A percentile compares a stretch with the other conserved stretches of the same genome.
Conservation (phyloP, 1,139 yeast species). For the Blastobotrys apis region DNA sequence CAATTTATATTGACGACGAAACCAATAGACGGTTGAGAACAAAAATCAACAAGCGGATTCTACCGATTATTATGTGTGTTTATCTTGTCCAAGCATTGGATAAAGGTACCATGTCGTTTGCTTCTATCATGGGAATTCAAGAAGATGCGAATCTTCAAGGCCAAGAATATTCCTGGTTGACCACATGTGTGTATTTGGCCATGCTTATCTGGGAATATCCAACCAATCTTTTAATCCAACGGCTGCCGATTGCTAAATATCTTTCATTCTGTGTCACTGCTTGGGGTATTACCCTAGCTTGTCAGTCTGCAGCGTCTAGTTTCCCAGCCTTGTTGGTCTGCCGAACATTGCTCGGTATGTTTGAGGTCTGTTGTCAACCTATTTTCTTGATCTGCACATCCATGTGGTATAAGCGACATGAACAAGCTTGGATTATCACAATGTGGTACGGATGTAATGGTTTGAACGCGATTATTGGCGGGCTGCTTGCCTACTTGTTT, state of each 20-base stretch:
- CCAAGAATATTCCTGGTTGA: conserved; percentile 47
- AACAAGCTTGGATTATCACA: conserved; percentile 21
- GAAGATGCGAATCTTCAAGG: conserved; percentile 39
- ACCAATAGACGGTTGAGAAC: conserved; percentile 39
- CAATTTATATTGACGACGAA: conserved; percentile 21
- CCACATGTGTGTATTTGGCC: conserved; percentile 46
- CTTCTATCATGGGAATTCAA: conserved; percentile 44
- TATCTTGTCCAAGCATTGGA: conserved; percentile 58
- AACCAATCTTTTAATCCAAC: conserved; percentile 35
- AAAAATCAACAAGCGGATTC: conserved; percentile 52
- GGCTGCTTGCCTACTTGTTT: conserved; percentile 20
- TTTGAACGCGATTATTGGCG: conserved; percentile 24
- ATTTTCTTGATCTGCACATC: conserved; percentile 24
- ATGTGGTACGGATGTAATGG: conserved; percentile 26
- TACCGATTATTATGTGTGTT: conserved; percentile 40
- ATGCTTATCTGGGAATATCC: conserved; percentile 45
- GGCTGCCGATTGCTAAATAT: conserved; percentile 47
- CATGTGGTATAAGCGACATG: conserved; percentile 28
- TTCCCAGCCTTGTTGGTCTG: conserved; percentile 47
- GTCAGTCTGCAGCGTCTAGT: conserved; percentile 43
- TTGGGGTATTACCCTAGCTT: conserved; percentile 47
- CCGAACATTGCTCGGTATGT: conserved; percentile 47
- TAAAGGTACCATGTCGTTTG: conserved; percentile 42
- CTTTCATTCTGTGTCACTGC: conserved; percentile 41
- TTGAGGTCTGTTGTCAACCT: conserved; percentile 40